Percentiles rank a stretch among this genome's conserved stretches.
phyloP scores from a whole-genome alignment of 1,139 yeast species.

The Suhomyces coccinellae region DNA sequence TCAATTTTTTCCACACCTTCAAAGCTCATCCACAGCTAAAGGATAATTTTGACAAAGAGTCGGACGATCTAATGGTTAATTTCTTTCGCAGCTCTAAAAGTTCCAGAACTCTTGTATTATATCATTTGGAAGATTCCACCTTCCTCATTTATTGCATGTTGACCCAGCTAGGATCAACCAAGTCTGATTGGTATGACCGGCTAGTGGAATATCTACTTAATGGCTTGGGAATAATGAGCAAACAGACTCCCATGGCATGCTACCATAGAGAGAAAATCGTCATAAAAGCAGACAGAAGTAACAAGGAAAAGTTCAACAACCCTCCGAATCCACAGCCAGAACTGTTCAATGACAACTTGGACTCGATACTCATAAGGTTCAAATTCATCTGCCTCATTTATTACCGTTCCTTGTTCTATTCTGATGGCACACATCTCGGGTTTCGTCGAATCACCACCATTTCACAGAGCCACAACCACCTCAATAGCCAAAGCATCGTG shows the following conservation, averaged over 20 bases:
- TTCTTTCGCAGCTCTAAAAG: slow-evolving; percentile 12
- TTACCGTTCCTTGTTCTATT: slow-evolving; percentile 23
- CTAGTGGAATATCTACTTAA: slow-evolving; percentile 30
- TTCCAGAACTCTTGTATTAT: slow-evolving; percentile 9
- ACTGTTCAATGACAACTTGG: slow-evolving; percentile 24
- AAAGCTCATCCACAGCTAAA: slow-evolving; percentile 6
- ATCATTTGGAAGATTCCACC: slow-evolving; percentile 14
- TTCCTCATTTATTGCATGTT: slow-evolving; percentile 18
- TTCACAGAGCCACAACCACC: slow-evolving; percentile 4
- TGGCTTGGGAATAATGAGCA: slow-evolving; percentile 25
- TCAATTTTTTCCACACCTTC: slow-evolving; percentile 20
- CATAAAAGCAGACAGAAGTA: slow-evolving; percentile 21
- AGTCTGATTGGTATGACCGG: slow-evolving; percentile 35
- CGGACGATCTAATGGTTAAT: slow-evolving; percentile 4
- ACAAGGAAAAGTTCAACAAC: slow-evolving; percentile 9
- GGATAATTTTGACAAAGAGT: background rate
- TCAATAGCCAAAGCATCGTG: slow-evolving; percentile 13
- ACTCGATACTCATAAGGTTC: slow-evolving; percentile 31
- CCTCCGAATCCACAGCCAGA: background rate
- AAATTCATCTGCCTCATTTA: slow-evolving; percentile 24
- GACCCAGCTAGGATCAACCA: slow-evolving; percentile 20
- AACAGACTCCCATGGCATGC: slow-evolving; percentile 28
- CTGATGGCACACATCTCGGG: slow-evolving; percentile 13
- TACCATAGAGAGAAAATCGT: slow-evolving; percentile 29
- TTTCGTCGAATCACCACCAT: slow-evolving; percentile 6